Base-by-base conservation (phyloP, 352 stramenopile genomes). In the Achlya hypogyna region DNA sequence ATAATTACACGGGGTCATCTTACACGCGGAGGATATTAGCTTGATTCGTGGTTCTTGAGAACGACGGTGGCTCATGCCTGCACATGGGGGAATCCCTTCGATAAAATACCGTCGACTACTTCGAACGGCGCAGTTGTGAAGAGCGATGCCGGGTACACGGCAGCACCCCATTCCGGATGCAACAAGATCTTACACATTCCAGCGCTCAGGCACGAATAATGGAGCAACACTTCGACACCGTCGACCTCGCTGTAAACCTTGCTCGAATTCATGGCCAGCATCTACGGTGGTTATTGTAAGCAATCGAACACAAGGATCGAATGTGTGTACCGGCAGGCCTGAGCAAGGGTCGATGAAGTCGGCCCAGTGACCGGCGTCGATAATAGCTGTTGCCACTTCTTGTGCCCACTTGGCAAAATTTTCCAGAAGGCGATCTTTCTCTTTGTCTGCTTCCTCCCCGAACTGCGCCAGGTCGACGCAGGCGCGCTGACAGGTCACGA, bases 271-370 rank as follows among this genome's bases (percentile, higher is more conserved):
- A 89, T 72, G 47, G 89, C 95, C 47, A 97, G 76, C 94, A 98
- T 98, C 75, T 91, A 63, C 29, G 20, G 2, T 1, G 12, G 38
- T 34, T 0, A 14, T 51, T 63, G 34, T 28, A 27, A 64, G 27
- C 51, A 9, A 58, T n/a, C n/a, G n/a, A n/a, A n/a, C n/a, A n/a
- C n/a, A n/a, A n/a, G n/a, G n/a, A n/a, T n/a, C n/a, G n/a, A 53
- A 53, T 22, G 45, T 27, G 45, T 27, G 23, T 71, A 91, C 82
- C 63, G 96, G 95, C 51, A 99, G 78, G 1, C 96, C 96, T 9
- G 89, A 98, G 76, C 96, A 99, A 25, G 96, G 96, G 81, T 99
- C 96, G 74, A 98, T 98, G 73, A 96, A 99, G 78, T 99, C 96
- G 18, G 93, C 93, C 93, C 93, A 99, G 74, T 88, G 97, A 18